phyloP scores from a whole-genome alignment of 2,329 filamentous ascomycete genomes.

The Plenodomus tracheiphilus region DNA sequence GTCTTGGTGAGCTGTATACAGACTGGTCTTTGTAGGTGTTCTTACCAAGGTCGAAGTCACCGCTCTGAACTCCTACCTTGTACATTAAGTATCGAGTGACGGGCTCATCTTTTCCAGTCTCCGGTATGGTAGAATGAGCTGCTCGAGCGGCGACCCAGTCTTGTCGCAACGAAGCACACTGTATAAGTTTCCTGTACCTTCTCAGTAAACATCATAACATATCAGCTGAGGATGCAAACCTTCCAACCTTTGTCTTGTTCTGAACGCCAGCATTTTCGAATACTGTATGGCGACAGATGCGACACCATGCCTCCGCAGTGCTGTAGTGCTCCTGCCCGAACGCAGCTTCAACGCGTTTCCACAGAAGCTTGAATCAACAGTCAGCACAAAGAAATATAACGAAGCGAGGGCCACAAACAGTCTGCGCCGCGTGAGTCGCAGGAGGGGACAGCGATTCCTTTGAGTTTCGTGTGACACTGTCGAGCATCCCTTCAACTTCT shows the following conservation, averaged over 20 bases:
- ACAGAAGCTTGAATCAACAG: slow-evolving; percentile 65
- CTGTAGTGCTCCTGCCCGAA: slow-evolving; percentile 58
- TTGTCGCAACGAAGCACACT: slow-evolving; percentile 66
- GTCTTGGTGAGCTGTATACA: slow-evolving; percentile 23
- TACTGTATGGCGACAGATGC: slow-evolving; percentile 65
- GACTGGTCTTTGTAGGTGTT: background rate
- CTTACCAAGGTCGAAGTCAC: slow-evolving; percentile 58
- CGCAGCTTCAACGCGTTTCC: slow-evolving; percentile 72
- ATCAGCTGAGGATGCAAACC: slow-evolving; percentile 48
- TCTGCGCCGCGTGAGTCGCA: slow-evolving; percentile 69
- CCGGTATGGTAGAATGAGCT: slow-evolving; percentile 63
- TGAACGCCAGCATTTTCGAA: slow-evolving; percentile 67
- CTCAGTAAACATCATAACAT: background rate
- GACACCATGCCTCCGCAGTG: slow-evolving; percentile 70
- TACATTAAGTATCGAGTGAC: slow-evolving; percentile 76
- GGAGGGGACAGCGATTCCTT: slow-evolving; percentile 58
- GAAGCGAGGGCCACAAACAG: slow-evolving; percentile 50
- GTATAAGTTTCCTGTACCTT: slow-evolving; percentile 68
- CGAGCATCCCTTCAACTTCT: slow-evolving; percentile 49
- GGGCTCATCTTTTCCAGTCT: slow-evolving; percentile 60
- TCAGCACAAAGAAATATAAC: background rate
- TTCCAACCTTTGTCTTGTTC: slow-evolving; percentile 70
- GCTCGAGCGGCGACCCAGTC: slow-evolving; percentile 59
- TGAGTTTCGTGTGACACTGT: slow-evolving; percentile 52
- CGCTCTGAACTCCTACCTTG: slow-evolving; percentile 66